Percentiles rank a stretch among this genome's conserved stretches.
phyloP scores from a whole-genome alignment of 106 monocot species.

The Dioscorea alata region DNA sequence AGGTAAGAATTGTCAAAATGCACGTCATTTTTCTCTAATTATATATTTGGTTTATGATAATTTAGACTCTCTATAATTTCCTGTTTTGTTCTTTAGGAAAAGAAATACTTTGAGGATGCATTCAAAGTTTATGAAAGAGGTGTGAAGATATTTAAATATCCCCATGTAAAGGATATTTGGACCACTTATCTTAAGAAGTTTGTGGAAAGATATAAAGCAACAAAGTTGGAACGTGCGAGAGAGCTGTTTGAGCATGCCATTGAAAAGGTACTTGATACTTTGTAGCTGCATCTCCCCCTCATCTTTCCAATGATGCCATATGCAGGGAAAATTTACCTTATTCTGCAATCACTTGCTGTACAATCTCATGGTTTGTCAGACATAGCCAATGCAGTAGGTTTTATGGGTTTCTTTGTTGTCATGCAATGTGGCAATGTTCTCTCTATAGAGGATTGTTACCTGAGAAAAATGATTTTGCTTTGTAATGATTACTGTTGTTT shows the following conservation, averaged over 20 bases:
- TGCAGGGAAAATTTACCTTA: neutral
- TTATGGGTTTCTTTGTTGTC: too few species aligned
- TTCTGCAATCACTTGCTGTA: too few species aligned
- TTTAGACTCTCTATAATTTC: neutral
- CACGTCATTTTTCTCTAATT: neutral
- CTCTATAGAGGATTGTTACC: too few species aligned
- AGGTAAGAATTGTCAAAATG: conserved; percentile 36
- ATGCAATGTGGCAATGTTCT: too few species aligned
- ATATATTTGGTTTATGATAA: neutral
- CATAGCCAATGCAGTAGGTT: too few species aligned
- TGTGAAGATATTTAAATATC: conserved; percentile 96
- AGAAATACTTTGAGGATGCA: conserved; percentile 98
- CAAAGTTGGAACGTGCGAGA: conserved; percentile 82
- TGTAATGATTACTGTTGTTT: too few species aligned
- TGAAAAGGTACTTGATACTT: conserved; percentile 50
- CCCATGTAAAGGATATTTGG: conserved; percentile 98
- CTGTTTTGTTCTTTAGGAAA: conserved; percentile 35
- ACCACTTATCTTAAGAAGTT: conserved; percentile 94
- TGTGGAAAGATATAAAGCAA: conserved; percentile 84
- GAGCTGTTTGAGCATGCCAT: conserved; percentile 91
- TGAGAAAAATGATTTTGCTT: too few species aligned
- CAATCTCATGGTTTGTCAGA: too few species aligned
- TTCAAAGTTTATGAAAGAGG: conserved; percentile 99
- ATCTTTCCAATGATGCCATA: neutral
- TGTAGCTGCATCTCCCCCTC: neutral